These are phyloP conservation scores for Cornus suecica DNA, from an alignment of 148 eudicot genomes.

Conservation along the genomic window DNA sequence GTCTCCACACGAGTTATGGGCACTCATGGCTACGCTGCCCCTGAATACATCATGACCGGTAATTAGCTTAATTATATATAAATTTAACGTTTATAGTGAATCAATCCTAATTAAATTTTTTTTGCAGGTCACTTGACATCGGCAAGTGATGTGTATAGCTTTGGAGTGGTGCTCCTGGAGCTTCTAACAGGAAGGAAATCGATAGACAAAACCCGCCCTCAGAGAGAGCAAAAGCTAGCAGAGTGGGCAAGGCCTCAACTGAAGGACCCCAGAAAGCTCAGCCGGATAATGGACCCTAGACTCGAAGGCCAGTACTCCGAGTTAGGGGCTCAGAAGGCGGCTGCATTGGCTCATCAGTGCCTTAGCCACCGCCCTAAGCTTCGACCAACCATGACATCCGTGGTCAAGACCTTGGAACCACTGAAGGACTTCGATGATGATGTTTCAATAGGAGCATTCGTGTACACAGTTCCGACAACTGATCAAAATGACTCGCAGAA, in stretches of 20 bases:
- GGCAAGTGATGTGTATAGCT: constrained; percentile 93
- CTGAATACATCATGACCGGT: constrained; percentile 84
- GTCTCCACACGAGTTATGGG: constrained; percentile 86
- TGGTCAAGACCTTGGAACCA: constrained; percentile 63
- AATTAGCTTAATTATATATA: not conserved
- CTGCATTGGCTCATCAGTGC: constrained; percentile 76
- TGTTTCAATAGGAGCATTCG: constrained; percentile 51
- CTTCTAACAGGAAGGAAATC: constrained; percentile 74
- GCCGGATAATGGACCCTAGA: constrained; percentile 72
- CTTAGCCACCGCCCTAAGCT: constrained; percentile 70
- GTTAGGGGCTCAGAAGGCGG: constrained; percentile 68
- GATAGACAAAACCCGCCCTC: constrained; percentile 64
- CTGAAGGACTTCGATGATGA: constrained; percentile 44
- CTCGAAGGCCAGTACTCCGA: constrained; percentile 78
- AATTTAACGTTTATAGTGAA: no score
- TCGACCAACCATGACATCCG: constrained; percentile 62
- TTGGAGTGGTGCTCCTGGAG: constrained; percentile 82
- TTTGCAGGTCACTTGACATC: constrained; percentile 82
- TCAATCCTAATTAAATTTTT: not conserved
- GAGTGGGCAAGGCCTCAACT: constrained; percentile 84
- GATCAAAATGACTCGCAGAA: constrained; percentile 17
- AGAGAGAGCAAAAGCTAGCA: constrained; percentile 66
- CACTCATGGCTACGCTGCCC: constrained; percentile 86
- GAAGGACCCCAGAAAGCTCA: constrained; percentile 53
- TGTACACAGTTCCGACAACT: constrained; percentile 53